These are phyloP conservation scores for Trametes coccinea DNA, from an alignment of 768 basidiomycete species.

Conservation along the genomic window DNA sequence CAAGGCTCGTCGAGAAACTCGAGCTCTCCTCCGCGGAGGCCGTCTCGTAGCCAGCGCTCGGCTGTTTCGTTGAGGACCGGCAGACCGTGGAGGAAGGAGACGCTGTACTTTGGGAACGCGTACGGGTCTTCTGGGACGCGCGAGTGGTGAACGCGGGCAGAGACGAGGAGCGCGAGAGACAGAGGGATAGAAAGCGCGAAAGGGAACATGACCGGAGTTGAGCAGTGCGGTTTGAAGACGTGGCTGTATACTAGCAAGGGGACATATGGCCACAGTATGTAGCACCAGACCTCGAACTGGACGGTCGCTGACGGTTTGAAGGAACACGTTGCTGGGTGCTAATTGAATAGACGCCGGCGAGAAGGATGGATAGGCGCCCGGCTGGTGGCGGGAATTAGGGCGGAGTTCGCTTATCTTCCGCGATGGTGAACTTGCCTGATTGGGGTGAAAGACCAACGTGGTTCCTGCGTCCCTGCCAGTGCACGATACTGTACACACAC, in stretches of 20 bases:
- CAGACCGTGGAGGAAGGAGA: constrained; percentile 77
- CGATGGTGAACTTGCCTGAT: constrained; percentile 7
- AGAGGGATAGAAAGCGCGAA: constrained; percentile 34
- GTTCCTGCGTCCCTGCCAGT: constrained; percentile 5
- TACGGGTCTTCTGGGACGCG: constrained; percentile 73
- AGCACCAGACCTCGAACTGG: neutral
- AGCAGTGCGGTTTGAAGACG: constrained; percentile 1
- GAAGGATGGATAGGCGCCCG: neutral
- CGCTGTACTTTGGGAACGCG: constrained; percentile 80
- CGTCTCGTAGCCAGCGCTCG: constrained; percentile 69
- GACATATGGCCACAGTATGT: neutral
- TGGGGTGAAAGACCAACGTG: constrained; percentile 11
- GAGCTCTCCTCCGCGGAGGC: constrained; percentile 69
- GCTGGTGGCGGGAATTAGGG: constrained; percentile 16
- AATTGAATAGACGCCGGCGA: constrained; percentile 17
- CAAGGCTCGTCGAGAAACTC: constrained; percentile 76
- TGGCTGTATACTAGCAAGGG: neutral
- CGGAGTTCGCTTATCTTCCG: constrained; percentile 22
- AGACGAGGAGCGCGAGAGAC: constrained; percentile 32
- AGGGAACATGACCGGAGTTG: constrained; percentile 20
- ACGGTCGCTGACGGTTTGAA: neutral
- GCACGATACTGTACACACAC: neutral
- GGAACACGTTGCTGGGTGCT: constrained; percentile 19
- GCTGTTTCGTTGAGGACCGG: constrained; percentile 75
- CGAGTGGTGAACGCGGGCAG: constrained; percentile 50